These are phyloP conservation scores for Globisporangium sylvaticum DNA, from an alignment of 352 stramenopile genomes.

Conservation along the genomic window DNA sequence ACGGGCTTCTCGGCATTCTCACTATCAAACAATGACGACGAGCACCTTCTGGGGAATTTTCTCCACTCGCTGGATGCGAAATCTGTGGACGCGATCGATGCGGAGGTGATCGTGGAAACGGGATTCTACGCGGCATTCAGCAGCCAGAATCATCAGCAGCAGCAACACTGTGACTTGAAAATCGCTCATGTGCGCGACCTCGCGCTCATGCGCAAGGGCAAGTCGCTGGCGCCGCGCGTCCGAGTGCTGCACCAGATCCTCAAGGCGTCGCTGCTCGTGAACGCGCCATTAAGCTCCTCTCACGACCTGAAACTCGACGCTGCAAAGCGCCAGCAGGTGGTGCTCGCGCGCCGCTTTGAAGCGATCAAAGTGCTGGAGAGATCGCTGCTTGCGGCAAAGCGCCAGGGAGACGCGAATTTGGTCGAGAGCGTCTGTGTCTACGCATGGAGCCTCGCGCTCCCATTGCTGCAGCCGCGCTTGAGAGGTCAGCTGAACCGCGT, in stretches of 20 bases:
- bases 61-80: constrained; percentile 26
- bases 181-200: constrained; percentile 42
- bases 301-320: background rate
- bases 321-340: constrained; percentile 27
- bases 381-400: constrained; percentile 70
- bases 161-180: constrained; percentile 18
- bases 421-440: constrained; percentile 79
- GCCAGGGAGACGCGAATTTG: constrained; percentile 68
- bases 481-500: constrained; percentile 64
- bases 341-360: constrained; percentile 58
- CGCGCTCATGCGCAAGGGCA: constrained; percentile 47
- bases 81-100: constrained; percentile 36
- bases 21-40: constrained; percentile 9
- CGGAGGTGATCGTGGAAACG: constrained; percentile 52
- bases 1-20: constrained; percentile 41
- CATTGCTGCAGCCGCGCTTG: constrained; percentile 73
- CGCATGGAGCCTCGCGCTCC: constrained; percentile 78
- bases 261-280: constrained; percentile 36
- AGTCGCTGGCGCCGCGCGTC: constrained; percentile 38
- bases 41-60: constrained; percentile 14
- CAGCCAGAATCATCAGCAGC: background rate
- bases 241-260: constrained; percentile 60
- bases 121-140: constrained; percentile 49
- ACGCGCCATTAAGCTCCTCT: constrained; percentile 9
- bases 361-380: constrained; percentile 74